A percentile compares a stretch with the other conserved stretches of the same genome.
Evolutionary conservation across 441 rosid species (phyloP).

Genomic region (Erodium texanum): DNA sequence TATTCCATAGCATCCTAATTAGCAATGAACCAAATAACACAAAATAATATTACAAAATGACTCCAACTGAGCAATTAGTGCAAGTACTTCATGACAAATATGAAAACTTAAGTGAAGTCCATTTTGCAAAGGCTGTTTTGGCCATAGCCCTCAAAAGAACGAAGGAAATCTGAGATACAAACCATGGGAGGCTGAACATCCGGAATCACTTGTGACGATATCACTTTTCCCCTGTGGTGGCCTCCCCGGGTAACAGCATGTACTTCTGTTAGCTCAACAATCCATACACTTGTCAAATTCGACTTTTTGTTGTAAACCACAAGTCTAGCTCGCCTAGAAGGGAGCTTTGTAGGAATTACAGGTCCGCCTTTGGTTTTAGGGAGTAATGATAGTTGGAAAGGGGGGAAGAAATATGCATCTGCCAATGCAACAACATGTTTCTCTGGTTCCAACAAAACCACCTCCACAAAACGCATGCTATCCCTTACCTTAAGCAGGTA

Average conservation of each 20-base stretch:
- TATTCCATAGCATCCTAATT: constrained; percentile 75
- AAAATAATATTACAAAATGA: no score
- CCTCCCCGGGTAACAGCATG: constrained; percentile 86
- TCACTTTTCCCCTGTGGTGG: constrained; percentile 79
- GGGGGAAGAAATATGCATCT: constrained; percentile 86
- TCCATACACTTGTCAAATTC: constrained; percentile 74
- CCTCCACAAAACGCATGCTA: constrained; percentile 77
- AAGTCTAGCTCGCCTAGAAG: constrained; percentile 68
- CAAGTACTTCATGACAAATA: no score
- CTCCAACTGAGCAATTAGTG: no score
- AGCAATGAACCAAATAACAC: no score
- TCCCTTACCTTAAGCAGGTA: constrained; percentile 56
- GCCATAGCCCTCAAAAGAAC: no score
- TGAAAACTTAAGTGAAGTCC: no score
- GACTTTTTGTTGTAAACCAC: constrained; percentile 67
- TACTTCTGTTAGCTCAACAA: constrained; percentile 69
- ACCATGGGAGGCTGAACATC: constrained; percentile 93
- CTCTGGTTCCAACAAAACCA: constrained; percentile 61
- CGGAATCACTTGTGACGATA: constrained; percentile 54
- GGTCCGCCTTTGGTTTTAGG: constrained; percentile 73
- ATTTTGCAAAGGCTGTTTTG: no score
- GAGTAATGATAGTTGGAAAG: constrained; percentile 76
- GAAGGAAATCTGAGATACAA: constrained; percentile 11
- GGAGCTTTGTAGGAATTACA: constrained; percentile 66
- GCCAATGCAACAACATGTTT: constrained; percentile 74